Percentiles rank a stretch among this genome's conserved stretches.
Evolutionary conservation across 2,329 filamentous ascomycete genomes (phyloP).

Genomic region (Diaporthe citrichinensis): DNA sequence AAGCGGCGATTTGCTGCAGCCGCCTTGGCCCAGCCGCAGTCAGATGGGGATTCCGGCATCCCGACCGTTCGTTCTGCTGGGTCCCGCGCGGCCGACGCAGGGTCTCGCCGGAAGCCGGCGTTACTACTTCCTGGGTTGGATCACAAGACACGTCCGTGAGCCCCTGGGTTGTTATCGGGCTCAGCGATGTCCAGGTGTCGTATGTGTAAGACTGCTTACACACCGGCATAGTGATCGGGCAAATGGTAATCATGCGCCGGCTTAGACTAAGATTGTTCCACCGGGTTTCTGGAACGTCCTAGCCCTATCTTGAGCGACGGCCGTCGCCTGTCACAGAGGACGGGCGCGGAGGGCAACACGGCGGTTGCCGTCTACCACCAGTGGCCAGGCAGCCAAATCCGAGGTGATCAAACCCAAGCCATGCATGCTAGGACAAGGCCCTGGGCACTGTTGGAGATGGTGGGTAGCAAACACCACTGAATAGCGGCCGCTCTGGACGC

Average conservation of each 20-base stretch:
- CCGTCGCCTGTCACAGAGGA: constrained; percentile 18
- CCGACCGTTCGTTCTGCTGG: background rate
- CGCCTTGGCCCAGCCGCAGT: constrained; percentile 3
- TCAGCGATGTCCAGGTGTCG: background rate
- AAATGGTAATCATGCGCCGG: constrained; percentile 10
- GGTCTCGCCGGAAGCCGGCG: background rate
- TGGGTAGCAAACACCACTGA: constrained; percentile 1
- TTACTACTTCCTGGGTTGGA: background rate
- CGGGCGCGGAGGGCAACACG: background rate
- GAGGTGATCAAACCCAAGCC: constrained; percentile 1
- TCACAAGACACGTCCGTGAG: background rate
- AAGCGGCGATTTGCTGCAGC: constrained; percentile 23
- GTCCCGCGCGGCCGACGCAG: constrained; percentile 19
- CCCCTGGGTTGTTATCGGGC: background rate
- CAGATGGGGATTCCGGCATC: background rate
- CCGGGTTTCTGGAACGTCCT: constrained; percentile 32
- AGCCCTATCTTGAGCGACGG: constrained; percentile 13
- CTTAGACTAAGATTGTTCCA: constrained; percentile 19
- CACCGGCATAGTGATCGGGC: constrained; percentile 16
- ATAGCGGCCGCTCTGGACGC: background rate
- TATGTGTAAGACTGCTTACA: constrained; percentile 31
- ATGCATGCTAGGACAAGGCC: background rate
- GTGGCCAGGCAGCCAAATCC: constrained; percentile 3
- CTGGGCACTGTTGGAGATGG: background rate
- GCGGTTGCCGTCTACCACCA: constrained; percentile 7